phyloP scores from a whole-genome alignment of 176 grass and related monocot species.

The Typha latifolia region DNA sequence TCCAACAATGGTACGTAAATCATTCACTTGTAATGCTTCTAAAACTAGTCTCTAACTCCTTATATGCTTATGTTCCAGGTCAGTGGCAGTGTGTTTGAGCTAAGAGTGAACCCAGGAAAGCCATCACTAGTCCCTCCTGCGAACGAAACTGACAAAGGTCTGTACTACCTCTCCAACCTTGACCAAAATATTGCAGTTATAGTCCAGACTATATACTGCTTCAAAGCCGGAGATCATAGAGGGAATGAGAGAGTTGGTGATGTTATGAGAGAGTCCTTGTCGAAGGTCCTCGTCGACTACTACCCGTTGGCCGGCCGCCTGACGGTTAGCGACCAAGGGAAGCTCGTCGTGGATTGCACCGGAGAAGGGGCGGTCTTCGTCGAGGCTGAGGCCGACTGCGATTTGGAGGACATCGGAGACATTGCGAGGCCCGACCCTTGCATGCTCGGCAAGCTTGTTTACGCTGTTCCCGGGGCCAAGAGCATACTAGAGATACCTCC shows the following conservation, averaged over 20 bases:
- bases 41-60: neutral
- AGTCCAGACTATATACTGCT: slow-evolving; percentile 74
- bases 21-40: neutral
- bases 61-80: slow-evolving; percentile 1
- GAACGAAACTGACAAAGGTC: slow-evolving; percentile 15
- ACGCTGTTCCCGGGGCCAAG: slow-evolving; percentile 56
- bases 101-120: slow-evolving; percentile 29
- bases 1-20: slow-evolving; percentile 26
- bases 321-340: slow-evolving; percentile 31
- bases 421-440: slow-evolving; percentile 38
- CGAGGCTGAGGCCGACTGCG: slow-evolving; percentile 42
- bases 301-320: slow-evolving; percentile 56
- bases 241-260: slow-evolving; percentile 10
- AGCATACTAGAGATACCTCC: slow-evolving; percentile 63
- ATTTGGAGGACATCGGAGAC: slow-evolving; percentile 51
- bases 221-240: slow-evolving; percentile 13
- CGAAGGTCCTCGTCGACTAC: slow-evolving; percentile 48
- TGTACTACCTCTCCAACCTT: slow-evolving; percentile 70
- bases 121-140: slow-evolving; percentile 38
- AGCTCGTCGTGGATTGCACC: slow-evolving; percentile 51
- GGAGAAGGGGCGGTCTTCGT: slow-evolving; percentile 65
- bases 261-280: slow-evolving; percentile 41
- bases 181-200: slow-evolving; percentile 73
- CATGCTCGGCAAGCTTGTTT: slow-evolving; percentile 59
- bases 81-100: slow-evolving; percentile 6